Conservation (phyloP, 371 early-diverging fungal genomes). For the Mortierella sp. region DNA sequence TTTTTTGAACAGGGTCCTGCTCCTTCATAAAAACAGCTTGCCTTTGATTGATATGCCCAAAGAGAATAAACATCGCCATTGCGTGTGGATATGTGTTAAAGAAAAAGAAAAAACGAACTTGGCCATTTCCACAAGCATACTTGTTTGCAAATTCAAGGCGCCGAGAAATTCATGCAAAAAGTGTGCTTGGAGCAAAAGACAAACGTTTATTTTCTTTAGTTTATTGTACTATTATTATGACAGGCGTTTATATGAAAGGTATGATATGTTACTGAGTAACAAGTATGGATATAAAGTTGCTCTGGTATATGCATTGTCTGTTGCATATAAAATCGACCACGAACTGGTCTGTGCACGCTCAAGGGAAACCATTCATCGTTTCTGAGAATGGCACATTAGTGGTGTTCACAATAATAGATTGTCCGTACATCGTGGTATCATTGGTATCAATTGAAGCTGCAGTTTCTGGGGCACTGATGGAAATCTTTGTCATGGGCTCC, state of each 20-base stretch:
- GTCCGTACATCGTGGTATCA: conserved; percentile 1
- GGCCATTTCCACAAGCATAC: no score
- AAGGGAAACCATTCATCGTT: conserved; percentile 46
- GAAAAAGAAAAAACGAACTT: no score
- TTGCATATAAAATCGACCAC: neutral
- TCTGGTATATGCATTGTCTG: conserved; percentile 4
- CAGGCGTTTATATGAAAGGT: neutral
- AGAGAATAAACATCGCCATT: no score
- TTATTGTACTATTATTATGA: neutral
- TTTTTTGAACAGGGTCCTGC: no score
- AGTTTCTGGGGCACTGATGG: neutral
- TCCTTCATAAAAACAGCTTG: no score
- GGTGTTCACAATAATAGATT: conserved; percentile 29
- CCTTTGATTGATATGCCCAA: no score
- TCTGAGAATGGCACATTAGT: conserved; percentile 28
- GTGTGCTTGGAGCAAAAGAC: no score
- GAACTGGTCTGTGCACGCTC: neutral
- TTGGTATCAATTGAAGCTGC: neutral
- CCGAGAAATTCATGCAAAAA: no score
- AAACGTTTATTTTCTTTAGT: no score
- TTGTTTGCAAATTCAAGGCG: no score
- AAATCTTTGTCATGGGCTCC: conserved; percentile 12
- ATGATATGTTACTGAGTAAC: neutral
- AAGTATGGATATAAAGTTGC: neutral
- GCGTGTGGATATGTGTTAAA: no score